Evolutionary conservation across 495 filamentous ascomycete genomes (phyloP), one percentile per base, ranked within the genome.

Genomic region (Hypoxylon trugodes): DNA sequence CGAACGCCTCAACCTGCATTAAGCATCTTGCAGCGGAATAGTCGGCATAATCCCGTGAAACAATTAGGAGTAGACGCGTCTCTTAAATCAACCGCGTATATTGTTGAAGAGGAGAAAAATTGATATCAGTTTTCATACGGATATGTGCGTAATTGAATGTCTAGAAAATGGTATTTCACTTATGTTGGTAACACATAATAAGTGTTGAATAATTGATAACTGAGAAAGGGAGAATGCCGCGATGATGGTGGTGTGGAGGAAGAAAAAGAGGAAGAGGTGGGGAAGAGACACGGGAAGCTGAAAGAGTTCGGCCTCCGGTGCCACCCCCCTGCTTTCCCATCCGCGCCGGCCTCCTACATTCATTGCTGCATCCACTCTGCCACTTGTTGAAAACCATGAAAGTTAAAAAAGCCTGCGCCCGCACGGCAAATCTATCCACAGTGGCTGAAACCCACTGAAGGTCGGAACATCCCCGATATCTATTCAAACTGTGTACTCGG

Each of bases 361-460:
- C n/a, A n/a, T n/a, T n/a, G n/a, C n/a, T n/a, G n/a, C n/a, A n/a
- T n/a, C n/a, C n/a, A n/a, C n/a, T n/a, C n/a, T n/a, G n/a, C n/a
- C n/a, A n/a, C n/a, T n/a, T n/a, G n/a, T n/a, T n/a, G n/a, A n/a
- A n/a, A n/a, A n/a, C n/a, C n/a, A n/a, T n/a, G n/a, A n/a, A n/a
- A n/a, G n/a, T n/a, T n/a, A n/a, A n/a, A n/a, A n/a, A n/a, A n/a
- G n/a, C n/a, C 22, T 38, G 12, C n/a, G 43, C 45, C 62, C 30
- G 43, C 54, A 16, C 56, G 56, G 50, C 46, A 24, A 56, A 45
- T 42, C 15, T 48, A 38, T 42, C 52, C 52, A 61, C 64, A 7
- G 41, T 61, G 64, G 64, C 64, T 67, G 46, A 61, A 38, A 53
- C 57, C 32, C 8, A 28, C 33, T 47, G 21, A 41, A 13, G 33